Percentiles rank a stretch among this genome's conserved stretches.
phyloP scores from a whole-genome alignment of 305 asterid species.

The Fraxinus angustifolia region DNA sequence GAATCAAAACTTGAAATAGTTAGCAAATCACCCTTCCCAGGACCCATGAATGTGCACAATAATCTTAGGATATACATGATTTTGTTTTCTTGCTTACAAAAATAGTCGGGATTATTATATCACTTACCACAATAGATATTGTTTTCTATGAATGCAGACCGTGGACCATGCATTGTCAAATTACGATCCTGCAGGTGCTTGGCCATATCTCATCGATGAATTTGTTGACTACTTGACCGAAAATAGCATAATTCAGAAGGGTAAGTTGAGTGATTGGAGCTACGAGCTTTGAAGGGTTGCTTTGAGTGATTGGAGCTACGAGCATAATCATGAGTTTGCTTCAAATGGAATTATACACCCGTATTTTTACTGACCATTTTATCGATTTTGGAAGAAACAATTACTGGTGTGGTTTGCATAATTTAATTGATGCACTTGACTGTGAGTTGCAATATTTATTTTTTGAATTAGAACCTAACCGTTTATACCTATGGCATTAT shows the following conservation, averaged over 20 bases:
- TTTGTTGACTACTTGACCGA: slow-evolving; percentile 85
- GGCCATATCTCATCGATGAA: slow-evolving; percentile 98
- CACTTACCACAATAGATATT: background rate
- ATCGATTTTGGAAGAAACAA: background rate
- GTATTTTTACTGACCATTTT: background rate
- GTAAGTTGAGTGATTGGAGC: slow-evolving; percentile 68
- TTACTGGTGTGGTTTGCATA: background rate
- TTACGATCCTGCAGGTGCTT: slow-evolving; percentile 94
- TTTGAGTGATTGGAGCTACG: background rate
- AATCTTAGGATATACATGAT: background rate
- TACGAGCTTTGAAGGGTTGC: slow-evolving; percentile 38
- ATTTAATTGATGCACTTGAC: background rate
- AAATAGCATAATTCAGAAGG: slow-evolving; percentile 61
- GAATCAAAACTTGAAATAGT: background rate
- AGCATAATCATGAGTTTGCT: background rate
- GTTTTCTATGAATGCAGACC: slow-evolving; percentile 45
- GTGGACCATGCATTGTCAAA: slow-evolving; percentile 78
- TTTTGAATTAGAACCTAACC: background rate
- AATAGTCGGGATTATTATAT: background rate
- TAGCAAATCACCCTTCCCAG: background rate
- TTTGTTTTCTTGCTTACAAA: background rate
- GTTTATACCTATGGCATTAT: background rate
- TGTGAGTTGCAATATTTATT: background rate
- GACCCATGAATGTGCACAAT: background rate
- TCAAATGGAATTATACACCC: background rate